A percentile compares a stretch with the other conserved stretches of the same genome.
phyloP scores from a whole-genome alignment of 2,329 filamentous ascomycete genomes.

The Fusarium liriodendri region DNA sequence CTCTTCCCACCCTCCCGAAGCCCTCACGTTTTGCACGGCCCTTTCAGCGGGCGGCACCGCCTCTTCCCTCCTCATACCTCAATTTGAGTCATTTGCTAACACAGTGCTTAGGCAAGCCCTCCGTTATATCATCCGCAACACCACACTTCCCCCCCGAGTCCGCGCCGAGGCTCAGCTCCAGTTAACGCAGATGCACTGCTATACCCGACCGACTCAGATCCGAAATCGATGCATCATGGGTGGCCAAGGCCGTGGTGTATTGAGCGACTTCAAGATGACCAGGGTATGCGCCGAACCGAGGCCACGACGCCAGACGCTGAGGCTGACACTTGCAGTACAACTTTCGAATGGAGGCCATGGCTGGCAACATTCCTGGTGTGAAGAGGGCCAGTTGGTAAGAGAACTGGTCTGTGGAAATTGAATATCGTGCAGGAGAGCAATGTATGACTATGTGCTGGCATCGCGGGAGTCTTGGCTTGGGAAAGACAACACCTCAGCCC shows the following conservation, averaged over 20 bases:
- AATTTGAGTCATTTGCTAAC: constrained; percentile 10
- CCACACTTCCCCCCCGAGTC: constrained; percentile 81
- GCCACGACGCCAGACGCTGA: not conserved
- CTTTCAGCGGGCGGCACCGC: not conserved
- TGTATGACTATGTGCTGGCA: constrained; percentile 39
- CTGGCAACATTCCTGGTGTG: constrained; percentile 88
- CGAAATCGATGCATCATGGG: constrained; percentile 92
- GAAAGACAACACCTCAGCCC: not conserved
- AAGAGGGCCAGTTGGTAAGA: constrained; percentile 97
- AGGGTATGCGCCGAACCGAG: constrained; percentile 71
- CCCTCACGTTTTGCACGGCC: not conserved
- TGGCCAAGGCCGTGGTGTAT: constrained; percentile 89
- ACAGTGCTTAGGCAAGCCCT: constrained; percentile 80
- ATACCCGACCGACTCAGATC: constrained; percentile 93
- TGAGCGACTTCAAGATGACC: constrained; percentile 91
- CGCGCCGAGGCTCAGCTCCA: constrained; percentile 94
- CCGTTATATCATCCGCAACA: constrained; percentile 94
- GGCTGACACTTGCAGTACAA: constrained; percentile 75
- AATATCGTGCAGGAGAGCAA: not conserved
- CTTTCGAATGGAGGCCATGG: constrained; percentile 90
- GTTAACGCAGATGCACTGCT: constrained; percentile 94
- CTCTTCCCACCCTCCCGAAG: constrained; percentile 16
- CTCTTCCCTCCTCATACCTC: not conserved
- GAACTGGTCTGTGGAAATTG: not conserved
- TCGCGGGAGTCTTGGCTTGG: not conserved